Evolutionary conservation across 1,284 basidiomycete genomes (phyloP).

Genomic region (Exobasidium cylindrosporum): DNA sequence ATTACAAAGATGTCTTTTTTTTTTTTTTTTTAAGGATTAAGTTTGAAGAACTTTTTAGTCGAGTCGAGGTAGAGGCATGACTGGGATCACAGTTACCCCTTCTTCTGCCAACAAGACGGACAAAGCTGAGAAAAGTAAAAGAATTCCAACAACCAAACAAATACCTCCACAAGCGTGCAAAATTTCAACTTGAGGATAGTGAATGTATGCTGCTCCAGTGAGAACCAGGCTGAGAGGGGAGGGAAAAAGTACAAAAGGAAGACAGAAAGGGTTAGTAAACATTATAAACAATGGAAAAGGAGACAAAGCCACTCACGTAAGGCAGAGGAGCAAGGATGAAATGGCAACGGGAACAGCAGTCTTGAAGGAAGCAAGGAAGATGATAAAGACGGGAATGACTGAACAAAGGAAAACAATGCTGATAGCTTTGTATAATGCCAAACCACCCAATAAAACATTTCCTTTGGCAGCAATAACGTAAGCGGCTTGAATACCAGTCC

Average conservation of each 20-base stretch:
- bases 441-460: constrained; percentile 16
- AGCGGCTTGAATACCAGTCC: constrained; percentile 29
- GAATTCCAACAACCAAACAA: constrained; percentile 28
- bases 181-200: constrained; percentile 16
- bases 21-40: too few species aligned
- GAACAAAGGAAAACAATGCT: constrained; percentile 28
- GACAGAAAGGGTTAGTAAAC: too few species aligned
- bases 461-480: constrained; percentile 16
- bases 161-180: constrained; percentile 28
- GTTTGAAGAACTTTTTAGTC: constrained; percentile 23
- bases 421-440: constrained; percentile 26
- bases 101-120: constrained; percentile 35
- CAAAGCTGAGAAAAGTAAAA: constrained; percentile 25
- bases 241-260: too few species aligned
- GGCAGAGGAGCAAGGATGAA: constrained; percentile 24
- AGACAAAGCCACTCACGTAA: constrained; percentile 24
- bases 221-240: constrained; percentile 26
- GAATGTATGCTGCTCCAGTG: constrained; percentile 23
- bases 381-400: constrained; percentile 36
- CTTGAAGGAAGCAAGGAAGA: constrained; percentile 31
- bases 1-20: too few species aligned
- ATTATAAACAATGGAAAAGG: too few species aligned
- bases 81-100: constrained; percentile 27
- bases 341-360: constrained; percentile 24
- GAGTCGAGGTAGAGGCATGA: constrained; percentile 33